Evolutionary conservation across 2,329 filamentous ascomycete species (phyloP), one percentile per base, ranked within the genome.

Genomic region (Claviceps spartinae): DNA sequence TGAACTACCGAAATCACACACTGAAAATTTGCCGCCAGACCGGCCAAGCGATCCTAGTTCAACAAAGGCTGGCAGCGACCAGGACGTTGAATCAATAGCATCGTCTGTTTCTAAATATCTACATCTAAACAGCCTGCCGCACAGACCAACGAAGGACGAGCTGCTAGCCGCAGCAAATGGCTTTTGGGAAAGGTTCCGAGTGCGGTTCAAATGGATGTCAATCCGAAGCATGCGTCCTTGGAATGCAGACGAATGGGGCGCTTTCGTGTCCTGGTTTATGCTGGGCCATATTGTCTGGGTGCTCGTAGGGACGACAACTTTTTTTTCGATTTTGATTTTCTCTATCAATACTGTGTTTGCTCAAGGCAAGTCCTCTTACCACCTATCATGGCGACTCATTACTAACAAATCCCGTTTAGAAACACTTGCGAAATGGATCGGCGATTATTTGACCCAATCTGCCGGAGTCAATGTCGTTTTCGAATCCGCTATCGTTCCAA

Each of bases 171-270:
- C 93, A 4, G 89, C 93, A 38, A 96, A 83, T 22, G 90, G 90
- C 1, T 96, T 97, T 66, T 93, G 88, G 83, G 85, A 94, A 56
- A 81, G 93, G 48, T 69, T 96, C 45, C 88, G 85, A 63, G 86
- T 97, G 24, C 85, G 89, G 42, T 94, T 97, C 72, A 98, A 98
- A 69, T 98, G 93, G 93, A 84, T 93, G 61, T 94, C 93, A 2
- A 98, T 98, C 61, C 78, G 90, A 63, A 95, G 90, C 65, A 87
- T 86, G 66, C 79, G 93, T 40, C 93, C 93, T 0, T 98, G 93
- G 80, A 98, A 95, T 66, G 79, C 85, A 22, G 93, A 98, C 66
- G 93, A 98, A 70, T 96, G 95, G 74, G 87, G 89, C 46, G 93
- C 93, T 4, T 91, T 98, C 56, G 81, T 77, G 50, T 97, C 93